Conservation (phyloP, 208 protist genomes). For the Trypanosoma theileri region DNA sequence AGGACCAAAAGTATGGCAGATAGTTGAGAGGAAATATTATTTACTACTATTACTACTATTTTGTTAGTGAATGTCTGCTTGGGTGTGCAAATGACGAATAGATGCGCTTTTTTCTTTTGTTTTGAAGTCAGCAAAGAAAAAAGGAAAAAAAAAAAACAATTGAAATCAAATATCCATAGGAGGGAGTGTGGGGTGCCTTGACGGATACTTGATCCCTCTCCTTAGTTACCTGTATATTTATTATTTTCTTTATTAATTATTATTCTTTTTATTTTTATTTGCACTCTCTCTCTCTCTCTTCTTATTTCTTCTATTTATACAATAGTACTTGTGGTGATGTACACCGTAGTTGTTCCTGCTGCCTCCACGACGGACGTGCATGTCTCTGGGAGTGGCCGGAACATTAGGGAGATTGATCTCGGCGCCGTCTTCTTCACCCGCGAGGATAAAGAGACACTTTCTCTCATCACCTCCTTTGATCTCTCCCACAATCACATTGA, state of each 20-base stretch:
- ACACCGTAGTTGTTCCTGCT: conserved; percentile 14
- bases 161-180: background rate
- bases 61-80: background rate
- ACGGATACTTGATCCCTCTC: background rate
- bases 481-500: conserved; percentile 79
- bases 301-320: conserved; percentile 1
- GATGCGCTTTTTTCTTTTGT: too few species aligned
- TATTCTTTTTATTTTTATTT: conserved; percentile 5
- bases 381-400: conserved; percentile 66
- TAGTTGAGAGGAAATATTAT: too few species aligned
- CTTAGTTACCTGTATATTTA: background rate
- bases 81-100: too few species aligned
- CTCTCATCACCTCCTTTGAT: conserved; percentile 78
- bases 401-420: conserved; percentile 81
- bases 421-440: conserved; percentile 52
- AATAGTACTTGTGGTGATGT: conserved; percentile 7
- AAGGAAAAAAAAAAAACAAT: background rate
- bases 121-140: background rate
- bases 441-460: conserved; percentile 55
- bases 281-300: background rate
- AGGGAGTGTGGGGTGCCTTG: background rate
- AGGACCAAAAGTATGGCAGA: too few species aligned
- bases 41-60: background rate
- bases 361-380: conserved; percentile 41
- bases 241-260: background rate